Evolutionary conservation across 306 rosid genomes (phyloP), one percentile per base, ranked within the genome.

Genomic region (Vigna reflexopilosa): DNA sequence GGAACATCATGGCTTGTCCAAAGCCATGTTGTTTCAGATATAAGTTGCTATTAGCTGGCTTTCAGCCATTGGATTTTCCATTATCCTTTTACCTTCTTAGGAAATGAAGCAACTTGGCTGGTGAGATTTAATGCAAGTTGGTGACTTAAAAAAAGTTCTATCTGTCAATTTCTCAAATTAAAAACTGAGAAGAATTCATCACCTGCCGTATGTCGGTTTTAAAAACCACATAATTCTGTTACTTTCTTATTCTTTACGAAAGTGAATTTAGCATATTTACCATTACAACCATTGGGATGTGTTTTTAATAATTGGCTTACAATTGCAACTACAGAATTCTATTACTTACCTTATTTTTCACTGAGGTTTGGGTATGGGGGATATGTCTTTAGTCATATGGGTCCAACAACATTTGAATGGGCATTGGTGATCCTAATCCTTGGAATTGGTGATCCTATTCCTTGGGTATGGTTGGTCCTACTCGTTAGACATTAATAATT

Each of bases 101-200:
- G 32, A 64, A 72, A 66, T 65, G 55, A 83, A 65, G 75, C 85
- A 81, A 65, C 81, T 70, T 42, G 77, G 82, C 51, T 65, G 87
- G 87, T 83, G 84, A 61, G 76, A 75, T 57, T 67, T 83, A 70
- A 50, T 34, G 22, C 9, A 74, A 77, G 84, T 77, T 55, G 87
- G 84, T 82, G 38, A 58, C 56, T 76, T 50, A 70, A 75, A 70
- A 59, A 36, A 69, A n/a, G 40, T 38, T 61, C 1, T 9, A 30
- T 22, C 48, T 47, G 75, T 22, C 64, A 30, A 19, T 77, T 64
- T 63, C 47, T 64, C 58, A 71, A 71, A 36, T 24, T 67, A 75
- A 66, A 55, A 73, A 42, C 50, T 40, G 8, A 9, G 50, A 26
- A 63, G 50, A 72, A 45, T 73, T 76, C 67, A 79, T 76, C 67